A percentile compares a stretch with the other conserved stretches of the same genome.
Evolutionary conservation across 495 filamentous ascomycete genomes (phyloP).

Genomic region (Lasiosphaeris hirsuta): DNA sequence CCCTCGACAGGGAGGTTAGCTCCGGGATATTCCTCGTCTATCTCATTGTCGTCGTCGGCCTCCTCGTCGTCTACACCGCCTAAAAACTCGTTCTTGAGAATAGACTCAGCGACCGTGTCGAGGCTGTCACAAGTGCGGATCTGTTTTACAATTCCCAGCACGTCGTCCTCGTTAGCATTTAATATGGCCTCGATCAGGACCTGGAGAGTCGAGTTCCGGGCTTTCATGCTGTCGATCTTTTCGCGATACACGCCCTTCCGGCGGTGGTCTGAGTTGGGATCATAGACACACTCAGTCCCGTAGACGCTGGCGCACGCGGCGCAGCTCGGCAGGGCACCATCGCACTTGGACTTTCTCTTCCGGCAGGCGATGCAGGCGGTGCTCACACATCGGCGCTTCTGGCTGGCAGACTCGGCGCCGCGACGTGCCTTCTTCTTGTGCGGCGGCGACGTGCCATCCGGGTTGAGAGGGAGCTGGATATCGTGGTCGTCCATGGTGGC

Average conservation of each 20-base stretch:
- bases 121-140: conserved; percentile 91
- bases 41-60: conserved; percentile 15
- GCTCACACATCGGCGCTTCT: conserved; percentile 86
- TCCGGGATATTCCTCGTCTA: conserved; percentile 33
- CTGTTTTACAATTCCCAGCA: conserved; percentile 73
- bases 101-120: conserved; percentile 81
- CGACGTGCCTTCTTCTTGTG: conserved; percentile 52
- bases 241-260: conserved; percentile 96
- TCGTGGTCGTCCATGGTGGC: conserved; percentile 6
- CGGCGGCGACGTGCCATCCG: conserved; percentile 9
- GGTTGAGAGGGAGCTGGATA: neutral
- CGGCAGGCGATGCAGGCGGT: conserved; percentile 92
- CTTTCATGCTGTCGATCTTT: conserved; percentile 85
- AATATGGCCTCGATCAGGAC: conserved; percentile 90
- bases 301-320: conserved; percentile 95
- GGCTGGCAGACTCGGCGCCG: conserved; percentile 45
- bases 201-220: conserved; percentile 82
- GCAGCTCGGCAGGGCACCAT: conserved; percentile 88
- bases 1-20: conserved; percentile 57
- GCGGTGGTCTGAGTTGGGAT: conserved; percentile 91
- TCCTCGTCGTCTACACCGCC: conserved; percentile 44
- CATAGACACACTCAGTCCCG: conserved; percentile 88
- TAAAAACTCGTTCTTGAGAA: conserved; percentile 48
- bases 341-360: conserved; percentile 91
- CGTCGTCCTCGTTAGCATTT: conserved; percentile 82